These are phyloP conservation scores for Phialophora tarda DNA, from an alignment of 2,329 filamentous ascomycete genomes.

Conservation along the genomic window DNA sequence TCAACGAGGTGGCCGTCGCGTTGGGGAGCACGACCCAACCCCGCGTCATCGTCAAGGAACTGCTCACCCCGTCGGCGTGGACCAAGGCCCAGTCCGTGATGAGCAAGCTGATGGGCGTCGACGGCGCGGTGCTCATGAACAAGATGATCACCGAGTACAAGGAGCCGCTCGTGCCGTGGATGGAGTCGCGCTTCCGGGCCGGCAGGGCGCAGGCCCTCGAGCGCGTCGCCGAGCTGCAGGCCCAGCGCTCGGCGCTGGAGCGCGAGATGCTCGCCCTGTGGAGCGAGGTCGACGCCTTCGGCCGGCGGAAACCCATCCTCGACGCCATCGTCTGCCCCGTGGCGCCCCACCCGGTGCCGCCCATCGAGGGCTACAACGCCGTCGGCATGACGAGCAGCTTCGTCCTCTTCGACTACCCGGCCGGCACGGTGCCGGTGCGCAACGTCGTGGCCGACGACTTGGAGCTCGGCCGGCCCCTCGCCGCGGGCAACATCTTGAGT, in stretches of 20 bases:
- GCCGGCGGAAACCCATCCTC: constrained; percentile 50
- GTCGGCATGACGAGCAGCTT: constrained; percentile 67
- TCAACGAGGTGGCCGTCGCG: constrained; percentile 48
- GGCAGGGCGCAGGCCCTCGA: constrained; percentile 55
- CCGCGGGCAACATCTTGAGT: constrained; percentile 51
- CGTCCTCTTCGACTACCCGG: constrained; percentile 67
- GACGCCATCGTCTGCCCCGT: constrained; percentile 69
- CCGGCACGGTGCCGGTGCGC: constrained; percentile 63
- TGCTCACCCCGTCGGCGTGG: constrained; percentile 60
- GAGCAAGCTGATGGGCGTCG: constrained; percentile 63
- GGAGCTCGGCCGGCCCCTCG: constrained; percentile 51
- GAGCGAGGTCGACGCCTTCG: constrained; percentile 45
- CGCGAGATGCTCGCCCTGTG: constrained; percentile 63
- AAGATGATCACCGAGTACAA: constrained; percentile 61
- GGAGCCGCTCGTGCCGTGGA: constrained; percentile 66
- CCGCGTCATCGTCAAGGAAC: constrained; percentile 62
- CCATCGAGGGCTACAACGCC: constrained; percentile 67
- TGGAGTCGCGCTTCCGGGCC: constrained; percentile 58
- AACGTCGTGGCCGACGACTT: constrained; percentile 57
- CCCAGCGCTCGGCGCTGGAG: constrained; percentile 58
- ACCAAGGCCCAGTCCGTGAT: constrained; percentile 62
- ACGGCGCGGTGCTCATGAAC: constrained; percentile 63
- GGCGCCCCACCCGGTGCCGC: constrained; percentile 67
- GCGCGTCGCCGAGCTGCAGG: constrained; percentile 60
- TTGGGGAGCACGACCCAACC: constrained; percentile 35